Evolutionary conservation across 1,139 yeast genomes (phyloP).

Genomic region (Hemisphaericaspora subhashii): DNA sequence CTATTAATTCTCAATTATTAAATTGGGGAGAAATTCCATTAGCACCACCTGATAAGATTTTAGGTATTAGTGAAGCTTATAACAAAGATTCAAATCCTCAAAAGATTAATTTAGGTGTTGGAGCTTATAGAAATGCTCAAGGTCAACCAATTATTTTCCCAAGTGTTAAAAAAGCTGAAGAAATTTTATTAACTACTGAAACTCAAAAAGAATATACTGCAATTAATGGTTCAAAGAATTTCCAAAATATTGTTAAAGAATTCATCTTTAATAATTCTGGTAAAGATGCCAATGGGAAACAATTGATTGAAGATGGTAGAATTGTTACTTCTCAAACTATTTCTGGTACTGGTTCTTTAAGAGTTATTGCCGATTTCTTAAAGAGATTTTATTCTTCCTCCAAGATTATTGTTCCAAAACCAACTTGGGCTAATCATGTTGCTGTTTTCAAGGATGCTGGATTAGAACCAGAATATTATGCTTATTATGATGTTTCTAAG

Average conservation of each 20-base stretch:
- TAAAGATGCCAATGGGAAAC: conserved; percentile 48
- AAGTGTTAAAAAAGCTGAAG: conserved; percentile 48
- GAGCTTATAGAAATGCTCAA: conserved; percentile 49
- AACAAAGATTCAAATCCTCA: conserved; percentile 39
- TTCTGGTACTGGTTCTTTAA: conserved; percentile 60
- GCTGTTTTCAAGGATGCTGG: conserved; percentile 58
- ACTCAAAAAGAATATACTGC: conserved; percentile 60
- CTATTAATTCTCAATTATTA: conserved; percentile 7
- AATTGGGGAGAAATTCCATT: conserved; percentile 49
- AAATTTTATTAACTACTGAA: conserved; percentile 38
- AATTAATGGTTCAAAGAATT: conserved; percentile 51
- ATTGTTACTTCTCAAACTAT: conserved; percentile 59
- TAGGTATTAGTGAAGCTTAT: conserved; percentile 62
- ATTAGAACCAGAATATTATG: conserved; percentile 38
- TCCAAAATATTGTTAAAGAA: conserved; percentile 48
- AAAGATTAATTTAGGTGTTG: conserved; percentile 52
- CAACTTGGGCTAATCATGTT: conserved; percentile 78
- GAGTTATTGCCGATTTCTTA: conserved; percentile 56
- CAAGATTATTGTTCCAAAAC: conserved; percentile 59
- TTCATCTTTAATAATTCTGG: conserved; percentile 52
- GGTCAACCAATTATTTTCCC: conserved; percentile 52
- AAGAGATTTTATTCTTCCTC: conserved; percentile 45
- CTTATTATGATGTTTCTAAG: conserved; percentile 53
- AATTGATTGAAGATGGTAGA: conserved; percentile 47
- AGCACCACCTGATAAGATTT: conserved; percentile 74